Base-by-base conservation (phyloP, 371 early-diverging fungal genomes). In the Mucor saturninus region DNA sequence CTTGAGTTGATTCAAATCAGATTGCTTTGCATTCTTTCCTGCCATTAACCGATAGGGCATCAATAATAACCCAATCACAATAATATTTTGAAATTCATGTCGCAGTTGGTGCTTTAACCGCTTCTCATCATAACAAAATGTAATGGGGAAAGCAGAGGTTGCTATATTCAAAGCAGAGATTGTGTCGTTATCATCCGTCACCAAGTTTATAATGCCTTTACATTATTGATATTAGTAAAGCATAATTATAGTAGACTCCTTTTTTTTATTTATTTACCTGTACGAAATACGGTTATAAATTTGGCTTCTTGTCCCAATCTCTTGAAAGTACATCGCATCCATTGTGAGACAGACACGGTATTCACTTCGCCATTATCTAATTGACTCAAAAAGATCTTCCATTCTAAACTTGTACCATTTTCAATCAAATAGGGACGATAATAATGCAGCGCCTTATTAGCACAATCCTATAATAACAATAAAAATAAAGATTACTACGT, bases 21-120 rank as follows among this genome's bases (percentile, higher is more conserved):
- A 62, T 14, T 56, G 62, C 1, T 69, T 77, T 71, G 75, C 71
- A 31, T 64, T 68, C 26, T 62, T 72, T 31, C 79, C 82, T 2
- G 79, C 78, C 46, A 81, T 56, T 6, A 89, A 83, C 1, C 83
- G 78, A 70, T 88, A 92, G 11, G 91, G 77, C 49, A 92, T 81
- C 60, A 90, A 60, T 1, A 92, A 74, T 7, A 80, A 65, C 31
- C 83, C 80, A 42, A 87, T 75, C 43, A 90, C 87, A 14, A 86
- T 86, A 8, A 91, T 73, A 60, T 89, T 89, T 65, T 90, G 91
- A 74, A 87, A 89, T 61, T 90, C 90, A 62, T 89, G 88, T 56
- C 89, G 83, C 71, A 84, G 85, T 35, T 84, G 77, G 15, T 85
- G 64, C 5, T 64, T 69, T 3, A 92, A 64, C 6, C 92, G 80